Conservation (phyloP, 805 yeast genomes). For the Monosporozyma yasuniensis region DNA sequence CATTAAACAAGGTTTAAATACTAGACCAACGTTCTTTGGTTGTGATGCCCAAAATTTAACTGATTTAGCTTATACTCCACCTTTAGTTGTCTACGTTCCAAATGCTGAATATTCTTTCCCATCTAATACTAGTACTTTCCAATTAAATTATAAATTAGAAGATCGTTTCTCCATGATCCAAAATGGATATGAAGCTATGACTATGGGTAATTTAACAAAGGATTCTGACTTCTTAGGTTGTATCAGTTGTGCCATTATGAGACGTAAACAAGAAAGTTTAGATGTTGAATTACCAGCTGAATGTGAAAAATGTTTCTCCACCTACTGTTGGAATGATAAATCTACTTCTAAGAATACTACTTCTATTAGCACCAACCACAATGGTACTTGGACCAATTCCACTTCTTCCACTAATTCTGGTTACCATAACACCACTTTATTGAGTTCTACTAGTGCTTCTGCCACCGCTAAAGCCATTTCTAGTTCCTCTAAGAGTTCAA, state of each 20-base stretch:
- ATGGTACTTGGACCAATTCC: neutral
- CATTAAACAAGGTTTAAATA: constrained; percentile 49
- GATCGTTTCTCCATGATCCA: constrained; percentile 52
- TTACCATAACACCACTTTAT: neutral
- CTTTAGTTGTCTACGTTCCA: constrained; percentile 69
- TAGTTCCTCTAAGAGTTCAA: neutral
- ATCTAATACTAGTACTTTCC: constrained; percentile 64
- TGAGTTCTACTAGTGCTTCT: constrained; percentile 1
- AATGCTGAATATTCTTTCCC: constrained; percentile 56
- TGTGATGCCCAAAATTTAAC: constrained; percentile 63
- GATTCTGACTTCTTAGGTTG: constrained; percentile 66
- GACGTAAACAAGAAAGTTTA: constrained; percentile 66
- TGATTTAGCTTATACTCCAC: constrained; percentile 49
- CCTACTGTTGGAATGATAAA: constrained; percentile 69
- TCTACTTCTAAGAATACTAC: constrained; percentile 4
- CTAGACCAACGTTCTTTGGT: constrained; percentile 75
- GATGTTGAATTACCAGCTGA: constrained; percentile 52
- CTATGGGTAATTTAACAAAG: constrained; percentile 56
- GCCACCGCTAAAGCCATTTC: constrained; percentile 2
- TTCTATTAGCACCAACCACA: neutral
- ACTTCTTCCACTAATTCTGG: neutral
- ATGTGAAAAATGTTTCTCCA: constrained; percentile 60
- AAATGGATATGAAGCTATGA: constrained; percentile 66
- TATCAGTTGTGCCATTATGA: constrained; percentile 73
- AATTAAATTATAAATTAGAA: constrained; percentile 49